These are phyloP conservation scores for Lentinus tigrinus DNA, from an alignment of 768 basidiomycete species.

Conservation along the genomic window DNA sequence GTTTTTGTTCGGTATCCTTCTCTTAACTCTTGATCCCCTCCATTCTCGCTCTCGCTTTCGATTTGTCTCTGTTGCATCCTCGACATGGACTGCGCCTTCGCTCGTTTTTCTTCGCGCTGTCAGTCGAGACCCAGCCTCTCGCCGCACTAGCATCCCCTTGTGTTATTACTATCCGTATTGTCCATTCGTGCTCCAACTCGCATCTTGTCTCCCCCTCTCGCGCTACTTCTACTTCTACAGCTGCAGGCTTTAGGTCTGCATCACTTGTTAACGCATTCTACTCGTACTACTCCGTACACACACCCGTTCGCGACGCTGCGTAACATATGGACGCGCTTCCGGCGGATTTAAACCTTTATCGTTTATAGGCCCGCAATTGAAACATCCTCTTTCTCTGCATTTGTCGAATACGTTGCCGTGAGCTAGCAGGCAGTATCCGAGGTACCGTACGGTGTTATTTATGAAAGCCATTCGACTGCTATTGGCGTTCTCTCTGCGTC, in stretches of 20 bases:
- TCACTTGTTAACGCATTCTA: not conserved
- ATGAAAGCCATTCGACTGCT: no score
- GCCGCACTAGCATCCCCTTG: conserved; percentile 1
- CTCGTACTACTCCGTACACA: not conserved
- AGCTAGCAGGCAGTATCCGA: no score
- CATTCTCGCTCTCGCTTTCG: not conserved
- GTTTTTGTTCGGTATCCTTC: not conserved
- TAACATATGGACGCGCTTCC: conserved; percentile 1
- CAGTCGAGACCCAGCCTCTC: conserved; percentile 3
- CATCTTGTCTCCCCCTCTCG: not conserved
- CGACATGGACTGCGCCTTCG: conserved; percentile 1
- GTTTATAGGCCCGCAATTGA: not conserved
- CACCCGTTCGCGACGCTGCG: not conserved
- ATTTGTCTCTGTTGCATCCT: not conserved
- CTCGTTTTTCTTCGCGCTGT: conserved; percentile 8
- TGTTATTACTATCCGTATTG: conserved; percentile 19
- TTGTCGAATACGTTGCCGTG: not conserved
- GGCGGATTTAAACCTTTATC: not conserved
- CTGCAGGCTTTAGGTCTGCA: not conserved
- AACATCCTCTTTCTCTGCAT: not conserved
- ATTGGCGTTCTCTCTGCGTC: no score
- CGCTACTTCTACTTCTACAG: conserved; percentile 5
- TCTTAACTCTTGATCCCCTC: not conserved
- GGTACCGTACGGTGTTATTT: no score
- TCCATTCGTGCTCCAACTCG: conserved; percentile 1